Percentiles rank a stretch among this genome's conserved stretches.
Evolutionary conservation across 148 eudicot genomes (phyloP).

Genomic region (Amaranthus palmeri): DNA sequence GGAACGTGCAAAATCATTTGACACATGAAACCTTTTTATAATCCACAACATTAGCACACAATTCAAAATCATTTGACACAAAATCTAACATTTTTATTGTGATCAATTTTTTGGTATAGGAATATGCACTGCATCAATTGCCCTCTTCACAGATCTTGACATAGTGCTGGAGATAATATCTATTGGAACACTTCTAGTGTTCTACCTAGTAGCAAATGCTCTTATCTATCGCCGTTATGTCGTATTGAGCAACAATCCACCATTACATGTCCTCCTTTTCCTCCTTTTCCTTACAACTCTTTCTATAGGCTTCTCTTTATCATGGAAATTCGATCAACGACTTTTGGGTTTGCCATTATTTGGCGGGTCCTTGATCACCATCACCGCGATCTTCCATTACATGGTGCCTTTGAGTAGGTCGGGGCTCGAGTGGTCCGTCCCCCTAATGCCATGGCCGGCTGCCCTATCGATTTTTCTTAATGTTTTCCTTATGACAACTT

Average conservation of each 20-base stretch:
- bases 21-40: too few species aligned
- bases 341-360: slow-evolving; percentile 41
- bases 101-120: slow-evolving; percentile 24
- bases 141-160: slow-evolving; percentile 74
- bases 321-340: slow-evolving; percentile 45
- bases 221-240: slow-evolving; percentile 70
- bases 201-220: slow-evolving; percentile 79
- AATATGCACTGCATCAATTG: slow-evolving; percentile 61
- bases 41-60: too few species aligned
- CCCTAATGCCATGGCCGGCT: slow-evolving; percentile 85
- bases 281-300: slow-evolving; percentile 47
- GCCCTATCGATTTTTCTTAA: slow-evolving; percentile 56
- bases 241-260: slow-evolving; percentile 31
- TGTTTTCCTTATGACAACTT: slow-evolving; percentile 63
- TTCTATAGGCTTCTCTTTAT: slow-evolving; percentile 52
- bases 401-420: slow-evolving; percentile 23
- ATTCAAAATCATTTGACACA: too few species aligned
- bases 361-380: slow-evolving; percentile 28
- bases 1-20: too few species aligned
- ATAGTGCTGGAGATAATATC: slow-evolving; percentile 72
- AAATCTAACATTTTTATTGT: too few species aligned
- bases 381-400: slow-evolving; percentile 45
- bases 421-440: slow-evolving; percentile 47
- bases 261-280: slow-evolving; percentile 38
- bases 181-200: slow-evolving; percentile 75